Conservation (phyloP, 495 filamentous ascomycete species). For the Tetracladium marchalianum region DNA sequence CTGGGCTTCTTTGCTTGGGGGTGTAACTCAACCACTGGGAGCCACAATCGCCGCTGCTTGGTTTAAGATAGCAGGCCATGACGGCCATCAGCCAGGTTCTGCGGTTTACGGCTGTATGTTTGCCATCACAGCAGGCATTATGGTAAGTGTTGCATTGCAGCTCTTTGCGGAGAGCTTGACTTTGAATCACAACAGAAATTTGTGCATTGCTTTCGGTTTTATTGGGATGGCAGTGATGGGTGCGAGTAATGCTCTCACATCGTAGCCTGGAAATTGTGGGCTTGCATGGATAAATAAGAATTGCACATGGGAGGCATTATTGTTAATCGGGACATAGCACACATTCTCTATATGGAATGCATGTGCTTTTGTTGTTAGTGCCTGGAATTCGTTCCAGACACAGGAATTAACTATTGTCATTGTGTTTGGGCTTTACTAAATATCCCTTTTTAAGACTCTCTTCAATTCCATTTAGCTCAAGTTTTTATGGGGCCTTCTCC, state of each 20-base stretch:
- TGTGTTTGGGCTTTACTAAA: too few relatives aligned
- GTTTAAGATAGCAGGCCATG: conserved; percentile 53
- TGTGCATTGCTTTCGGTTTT: conserved; percentile 81
- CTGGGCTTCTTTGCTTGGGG: conserved; percentile 76
- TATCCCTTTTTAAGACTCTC: too few relatives aligned
- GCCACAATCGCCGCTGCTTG: conserved; percentile 76
- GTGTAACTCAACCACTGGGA: conserved; percentile 76
- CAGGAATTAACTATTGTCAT: too few relatives aligned
- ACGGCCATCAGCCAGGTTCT: conserved; percentile 41
- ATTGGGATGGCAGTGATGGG: conserved; percentile 86
- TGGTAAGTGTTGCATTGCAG: conserved; percentile 85
- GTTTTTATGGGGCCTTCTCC: background rate
- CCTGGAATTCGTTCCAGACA: too few relatives aligned
- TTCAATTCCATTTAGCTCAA: background rate
- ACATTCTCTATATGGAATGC: too few relatives aligned
- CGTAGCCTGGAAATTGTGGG: background rate
- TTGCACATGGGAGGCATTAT: too few relatives aligned
- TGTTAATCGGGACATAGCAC: too few relatives aligned
- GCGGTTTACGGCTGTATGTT: conserved; percentile 85
- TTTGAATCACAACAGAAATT: conserved; percentile 64
- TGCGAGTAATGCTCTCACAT: conserved; percentile 74
- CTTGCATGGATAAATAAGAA: background rate
- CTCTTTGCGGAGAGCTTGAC: conserved; percentile 79
- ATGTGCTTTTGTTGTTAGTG: too few relatives aligned
- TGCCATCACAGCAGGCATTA: conserved; percentile 82